A percentile compares a stretch with the other conserved stretches of the same genome.
Evolutionary conservation across 352 stramenopile genomes (phyloP).

Genomic region (Saprolegnia diclina): DNA sequence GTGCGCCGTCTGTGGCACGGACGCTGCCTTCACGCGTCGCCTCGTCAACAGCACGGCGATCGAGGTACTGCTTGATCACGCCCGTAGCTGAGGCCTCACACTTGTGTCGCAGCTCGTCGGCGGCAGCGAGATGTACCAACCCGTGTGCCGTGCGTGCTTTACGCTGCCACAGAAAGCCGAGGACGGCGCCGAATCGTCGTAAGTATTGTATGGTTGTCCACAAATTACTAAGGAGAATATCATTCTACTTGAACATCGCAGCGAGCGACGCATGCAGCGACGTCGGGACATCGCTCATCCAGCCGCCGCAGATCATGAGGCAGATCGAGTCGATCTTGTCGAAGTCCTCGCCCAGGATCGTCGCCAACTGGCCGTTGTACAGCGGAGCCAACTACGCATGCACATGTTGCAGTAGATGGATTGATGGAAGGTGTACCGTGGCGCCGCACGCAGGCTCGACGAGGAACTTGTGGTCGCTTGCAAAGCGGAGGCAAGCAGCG

Average conservation of each 20-base stretch:
- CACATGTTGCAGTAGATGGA: too few relatives aligned
- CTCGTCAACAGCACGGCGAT: conserved; percentile 62
- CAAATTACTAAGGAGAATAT: background rate
- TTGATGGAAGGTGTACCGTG: conserved; percentile 32
- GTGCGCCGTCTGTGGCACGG: conserved; percentile 66
- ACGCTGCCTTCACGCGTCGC: conserved; percentile 69
- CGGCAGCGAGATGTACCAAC: conserved; percentile 70
- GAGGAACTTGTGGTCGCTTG: conserved; percentile 64
- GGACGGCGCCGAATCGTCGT: background rate
- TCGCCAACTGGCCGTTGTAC: conserved; percentile 1
- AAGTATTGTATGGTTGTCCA: background rate
- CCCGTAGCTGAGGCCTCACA: too few relatives aligned
- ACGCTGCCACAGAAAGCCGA: conserved; percentile 28
- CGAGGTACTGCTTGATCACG: conserved; percentile 48
- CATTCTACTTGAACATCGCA: background rate
- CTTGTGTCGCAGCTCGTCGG: conserved; percentile 52
- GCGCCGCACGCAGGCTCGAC: conserved; percentile 82
- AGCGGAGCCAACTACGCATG: conserved; percentile 19
- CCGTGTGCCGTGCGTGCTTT: conserved; percentile 74
- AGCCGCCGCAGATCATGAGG: conserved; percentile 24
- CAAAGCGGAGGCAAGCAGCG: conserved; percentile 54
- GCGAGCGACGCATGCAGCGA: background rate
- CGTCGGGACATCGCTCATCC: conserved; percentile 15
- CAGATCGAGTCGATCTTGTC: conserved; percentile 22
- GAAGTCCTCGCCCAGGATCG: conserved; percentile 15